Evolutionary conservation across 2,329 filamentous ascomycete genomes (phyloP), one percentile per base, ranked within the genome.

Genomic region (Leptographium radiaticola): DNA sequence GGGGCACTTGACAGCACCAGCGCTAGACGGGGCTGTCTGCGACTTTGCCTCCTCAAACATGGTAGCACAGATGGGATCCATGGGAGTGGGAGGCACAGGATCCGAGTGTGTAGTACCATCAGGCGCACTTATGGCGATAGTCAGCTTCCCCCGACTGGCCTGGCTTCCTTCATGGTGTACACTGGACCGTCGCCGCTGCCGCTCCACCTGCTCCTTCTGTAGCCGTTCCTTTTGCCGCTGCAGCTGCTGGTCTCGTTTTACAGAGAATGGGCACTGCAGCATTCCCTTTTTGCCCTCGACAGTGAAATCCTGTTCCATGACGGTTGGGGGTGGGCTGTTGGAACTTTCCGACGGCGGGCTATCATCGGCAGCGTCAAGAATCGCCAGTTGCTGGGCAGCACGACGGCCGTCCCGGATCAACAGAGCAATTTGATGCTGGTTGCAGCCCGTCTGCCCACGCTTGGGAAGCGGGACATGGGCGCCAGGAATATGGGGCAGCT

Each of bases 221-320:
- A 55, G 46, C 38, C 56, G 51, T 54, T 61, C 56, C 36, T 51
- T 39, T 25, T 51, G 53, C 30, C 18, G 30, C 44, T 40, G 33
- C 33, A 13, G n/a, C 38, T 52, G n/a, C 39, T 38, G 49, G 2
- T 51, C 33, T 30, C 62, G 66, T 62, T 64, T 69, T 66, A 68
- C 62, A 62, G 73, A 83, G 67, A 95, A 95, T 0, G 90, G 90
- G 69, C 90, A 96, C 60, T 81, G 80, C 51, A 96, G 72, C 59
- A 79, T 79, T 61, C 89, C 87, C 62, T 86, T 87, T 63, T 82
- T 88, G 57, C 90, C 90, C 65, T 84, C 75, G 38, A 90, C 86
- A 18, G 90, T 96, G 63, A 95, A 96, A 68, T 96, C 90, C 70
- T 86, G 86, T 70, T 95, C 90, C 64, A 95, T 71, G 40, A 80